These are phyloP conservation scores for Luffa aegyptiaca DNA, from an alignment of 306 rosid species.

Conservation along the genomic window DNA sequence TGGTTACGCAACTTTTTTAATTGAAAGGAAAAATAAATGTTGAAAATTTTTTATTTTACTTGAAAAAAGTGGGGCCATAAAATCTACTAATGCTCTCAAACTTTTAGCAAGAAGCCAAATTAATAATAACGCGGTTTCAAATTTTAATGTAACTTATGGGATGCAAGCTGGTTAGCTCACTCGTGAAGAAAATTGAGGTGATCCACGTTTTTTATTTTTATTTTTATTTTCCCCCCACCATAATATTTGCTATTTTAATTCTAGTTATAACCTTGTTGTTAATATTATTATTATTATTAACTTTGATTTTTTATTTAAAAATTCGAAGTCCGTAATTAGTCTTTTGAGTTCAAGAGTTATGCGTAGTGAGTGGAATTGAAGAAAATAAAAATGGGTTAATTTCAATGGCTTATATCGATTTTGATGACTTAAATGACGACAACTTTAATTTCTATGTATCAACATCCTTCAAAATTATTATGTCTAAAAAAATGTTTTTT, in stretches of 20 bases:
- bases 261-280: not conserved
- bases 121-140: not conserved
- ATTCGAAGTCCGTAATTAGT: too few species aligned
- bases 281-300: too few species aligned
- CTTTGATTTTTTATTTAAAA: not conserved
- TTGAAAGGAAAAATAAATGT: not conserved
- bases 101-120: not conserved
- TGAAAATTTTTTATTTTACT: not conserved
- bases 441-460: too few species aligned
- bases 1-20: not conserved
- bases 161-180: not conserved
- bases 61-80: not conserved
- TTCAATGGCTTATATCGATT: too few species aligned
- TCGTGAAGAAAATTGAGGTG: not conserved
- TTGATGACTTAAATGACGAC: too few species aligned
- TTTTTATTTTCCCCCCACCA: not conserved
- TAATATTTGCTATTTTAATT: not conserved
- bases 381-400: too few species aligned
- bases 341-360: too few species aligned
- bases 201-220: not conserved
- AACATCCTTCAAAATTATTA: too few species aligned
- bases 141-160: not conserved
- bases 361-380: too few species aligned
- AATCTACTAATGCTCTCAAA: not conserved
- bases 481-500: too few species aligned